Base-by-base conservation (phyloP, 805 yeast genomes). In the Aciculoconidium aculeatum region DNA sequence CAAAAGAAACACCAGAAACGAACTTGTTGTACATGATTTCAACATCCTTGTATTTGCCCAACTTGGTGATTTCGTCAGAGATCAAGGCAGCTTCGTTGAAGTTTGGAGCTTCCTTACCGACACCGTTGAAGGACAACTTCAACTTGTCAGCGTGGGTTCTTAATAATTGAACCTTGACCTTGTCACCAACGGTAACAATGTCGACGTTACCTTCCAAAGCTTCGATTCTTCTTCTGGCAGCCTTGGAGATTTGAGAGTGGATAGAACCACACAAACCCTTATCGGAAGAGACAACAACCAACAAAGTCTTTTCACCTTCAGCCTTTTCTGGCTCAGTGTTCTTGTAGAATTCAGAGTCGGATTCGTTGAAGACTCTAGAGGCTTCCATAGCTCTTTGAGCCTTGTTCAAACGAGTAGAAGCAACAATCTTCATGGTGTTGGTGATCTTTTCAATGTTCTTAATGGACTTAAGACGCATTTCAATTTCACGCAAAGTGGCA, bases 401-500 rank as follows among this genome's bases (percentile, higher is more conserved):
- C 68, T 84, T 87, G 59, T 77, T 72, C 61, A 92, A 77, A 70
- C 96, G 82, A 49, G 98, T 92, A 23, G 97, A 90, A 23, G 98
- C 98, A 53, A 92, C 98, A 67, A 92, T 81, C 75, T 88, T 92
- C 97, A 92, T 92, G 65, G 98, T 92, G 70, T 92, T 92, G 69
- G 98, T 92, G 70, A 92, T 92, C 74, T 92, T 92, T 71, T 92
- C 96, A 63, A 92, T 90, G 76, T 92, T 92, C 75, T 90, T 92
- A 63, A 92, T 92, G 44, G 96, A 86, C 73, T 92, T 92, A 59
- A 92, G 78, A 73, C 98, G 94, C 65, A 76, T 82, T 73, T 92
- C 98, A 56, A 92, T 94, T 68, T 92, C 98, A 72, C 96, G 90
- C 61, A 92, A 75, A 49, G 98, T 92, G 54, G 98, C 98, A 72